Base-by-base conservation (phyloP, 441 rosid genomes). In the Daphne laureola region DNA sequence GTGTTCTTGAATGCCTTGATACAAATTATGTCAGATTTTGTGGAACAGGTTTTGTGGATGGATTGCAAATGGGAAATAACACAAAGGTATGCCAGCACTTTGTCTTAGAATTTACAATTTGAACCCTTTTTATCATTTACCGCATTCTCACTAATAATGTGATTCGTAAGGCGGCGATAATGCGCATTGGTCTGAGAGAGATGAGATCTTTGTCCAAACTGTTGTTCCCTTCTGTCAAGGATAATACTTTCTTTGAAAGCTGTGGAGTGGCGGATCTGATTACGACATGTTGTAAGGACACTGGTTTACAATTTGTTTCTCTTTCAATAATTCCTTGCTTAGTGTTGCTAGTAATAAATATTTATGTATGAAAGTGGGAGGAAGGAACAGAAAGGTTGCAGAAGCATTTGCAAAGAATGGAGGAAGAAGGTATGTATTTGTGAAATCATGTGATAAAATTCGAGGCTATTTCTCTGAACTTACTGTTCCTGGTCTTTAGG, bases 231-330 rank as follows among this genome's bases (percentile, higher is more conserved):
- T 84, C 96, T 11, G 97, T 90, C 50, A 82, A 82, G 63, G 95
- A 90, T 76, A 81, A 69, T 66, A 93, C 96, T 64, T 90, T 87
- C 84, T 87, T 93, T 17, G 98, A 90, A 73, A 93, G 98, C 77
- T 87, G 96, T 16, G 98, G 98, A 14, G 90, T 89, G 43, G 96
- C 98, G 53, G 98, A 93, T 73, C 78, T 93, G 64, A 85, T 90
- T 67, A 87, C 96, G 26, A 93, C 97, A 63, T 90, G 96, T 82
- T 74, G 97, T 89, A 84, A 83, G 90, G 49, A 63, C 63, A 64
- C 60, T 13, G 48, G 21, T 14, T 4, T 40, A 31, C 45, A 44
- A 49, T 17, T 51, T 50, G 31, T 15, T 59, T 68, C 4, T 60
- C 26, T 46, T 58, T 41, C 13, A 27, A 21, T 27, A 40, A 25